Evolutionary conservation across 192 early-diverging fungal genomes (phyloP), one percentile per base, ranked within the genome.

Genomic region (Backusella morwellensis): DNA sequence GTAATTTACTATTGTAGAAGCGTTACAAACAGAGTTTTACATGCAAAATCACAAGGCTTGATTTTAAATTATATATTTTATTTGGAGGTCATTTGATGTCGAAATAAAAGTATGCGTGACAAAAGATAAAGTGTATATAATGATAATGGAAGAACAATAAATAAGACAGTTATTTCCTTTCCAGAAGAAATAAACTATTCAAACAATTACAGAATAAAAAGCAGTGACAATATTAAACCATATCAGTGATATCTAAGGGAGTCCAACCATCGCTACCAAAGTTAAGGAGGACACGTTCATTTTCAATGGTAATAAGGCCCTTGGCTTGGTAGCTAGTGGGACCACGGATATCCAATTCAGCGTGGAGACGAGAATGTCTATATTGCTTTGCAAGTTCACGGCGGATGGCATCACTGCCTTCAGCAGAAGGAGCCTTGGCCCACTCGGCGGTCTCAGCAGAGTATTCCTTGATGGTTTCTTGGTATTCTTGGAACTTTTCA

Each of bases 161-260:
- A 63, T 63, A 63, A 63, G 40, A 41, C 7, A 47, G 26, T 50
- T 9, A 63, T 63, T 50, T 72, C 70, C 26, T 72, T 72, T 72
- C 70, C 44, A 72, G 40, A 72, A 72, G 44, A 72, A 50, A 72
- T 71, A 21, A 32, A 41, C 40, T 29, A 44, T 63, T 63, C 56
- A 63, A 63, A 63, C 56, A 63, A 63, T 63, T 63, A 63, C 56
- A 63, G 42, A 23, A 71, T 9, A 50, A 23, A 42, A 35, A 23
- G 14, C 14, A 40, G 23, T 14, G 14, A 5, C 19, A 42, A 1
- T 19, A 70, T 42, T 50, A 72, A 44, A 50, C 44, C 23, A 41
- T 32, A 42, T 75, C 75, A 36, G 75, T 75, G 66, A 75, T 75
- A 75, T 75, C 75, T 38, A 42, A 35, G 34, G 75, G 66, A 68